phyloP scores from a whole-genome alignment of 768 basidiomycete genomes.

The Calocybe cyanea region DNA sequence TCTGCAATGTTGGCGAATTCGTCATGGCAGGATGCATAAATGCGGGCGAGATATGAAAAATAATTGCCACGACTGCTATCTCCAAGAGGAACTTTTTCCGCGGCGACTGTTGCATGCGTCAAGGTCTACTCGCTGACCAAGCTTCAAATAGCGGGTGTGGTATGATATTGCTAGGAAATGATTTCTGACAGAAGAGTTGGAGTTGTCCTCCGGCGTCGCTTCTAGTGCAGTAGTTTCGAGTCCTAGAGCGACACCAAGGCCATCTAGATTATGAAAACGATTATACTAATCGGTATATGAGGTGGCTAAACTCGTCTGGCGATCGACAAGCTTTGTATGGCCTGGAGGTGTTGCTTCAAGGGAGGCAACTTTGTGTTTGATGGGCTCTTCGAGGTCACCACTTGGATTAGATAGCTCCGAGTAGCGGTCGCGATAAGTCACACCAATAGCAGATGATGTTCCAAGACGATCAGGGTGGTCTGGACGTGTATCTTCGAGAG shows the following conservation, averaged over 20 bases:
- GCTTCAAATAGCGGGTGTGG: neutral
- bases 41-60: no score
- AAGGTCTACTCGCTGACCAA: constrained; percentile 1
- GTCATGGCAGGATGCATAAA: no score
- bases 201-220: neutral
- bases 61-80: no score
- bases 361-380: neutral
- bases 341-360: neutral
- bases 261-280: neutral
- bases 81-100: no score
- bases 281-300: constrained; percentile 1
- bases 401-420: neutral
- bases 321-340: neutral
- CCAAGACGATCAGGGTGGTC: constrained; percentile 3
- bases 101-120: neutral
- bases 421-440: constrained; percentile 3
- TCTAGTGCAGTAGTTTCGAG: constrained; percentile 2
- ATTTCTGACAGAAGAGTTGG: neutral
- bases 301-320: neutral
- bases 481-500: neutral
- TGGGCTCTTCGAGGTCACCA: constrained; percentile 1
- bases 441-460: neutral
- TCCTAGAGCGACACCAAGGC: constrained; percentile 1
- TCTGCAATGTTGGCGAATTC: no score
- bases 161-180: neutral